Evolutionary conservation across 352 stramenopile genomes (phyloP).

Genomic region (Pythium aristosporum): DNA sequence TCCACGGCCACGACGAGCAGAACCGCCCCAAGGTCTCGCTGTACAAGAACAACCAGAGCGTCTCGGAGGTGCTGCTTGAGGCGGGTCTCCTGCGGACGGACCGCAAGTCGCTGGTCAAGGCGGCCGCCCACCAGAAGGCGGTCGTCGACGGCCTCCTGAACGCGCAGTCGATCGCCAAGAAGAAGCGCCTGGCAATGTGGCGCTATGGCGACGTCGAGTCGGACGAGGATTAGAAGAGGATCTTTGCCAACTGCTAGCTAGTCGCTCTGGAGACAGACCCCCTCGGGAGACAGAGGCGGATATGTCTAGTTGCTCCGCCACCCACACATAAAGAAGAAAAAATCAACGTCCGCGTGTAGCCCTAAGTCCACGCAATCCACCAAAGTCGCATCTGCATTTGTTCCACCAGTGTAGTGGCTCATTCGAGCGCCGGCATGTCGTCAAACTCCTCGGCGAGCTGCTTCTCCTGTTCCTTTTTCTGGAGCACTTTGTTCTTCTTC

Average conservation of each 20-base stretch:
- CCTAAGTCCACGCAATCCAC: background rate
- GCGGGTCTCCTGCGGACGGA: slow-evolving; percentile 88
- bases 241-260: background rate
- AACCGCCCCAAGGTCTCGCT: slow-evolving; percentile 74
- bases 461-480: slow-evolving; percentile 66
- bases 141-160: slow-evolving; percentile 88
- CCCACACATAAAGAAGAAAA: slow-evolving; percentile 5
- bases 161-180: slow-evolving; percentile 92
- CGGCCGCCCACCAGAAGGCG: slow-evolving; percentile 69
- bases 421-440: slow-evolving; percentile 84
- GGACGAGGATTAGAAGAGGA: slow-evolving; percentile 80
- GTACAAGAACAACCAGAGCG: slow-evolving; percentile 75
- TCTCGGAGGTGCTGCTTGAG: slow-evolving; percentile 90
- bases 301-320: background rate
- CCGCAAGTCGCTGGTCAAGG: slow-evolving; percentile 70
- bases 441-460: slow-evolving; percentile 72
- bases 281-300: too few relatives aligned
- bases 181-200: slow-evolving; percentile 93
- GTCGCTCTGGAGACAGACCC: too few relatives aligned
- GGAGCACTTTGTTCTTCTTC: slow-evolving; percentile 76
- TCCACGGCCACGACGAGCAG: slow-evolving; percentile 73
- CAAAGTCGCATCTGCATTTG: background rate
- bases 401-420: slow-evolving; percentile 11
- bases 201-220: slow-evolving; percentile 97
- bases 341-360: slow-evolving; percentile 14